Percentiles rank a stretch among this genome's conserved stretches.
Evolutionary conservation across 108 stramenopile species (phyloP).

Genomic region (Seminavis robusta): DNA sequence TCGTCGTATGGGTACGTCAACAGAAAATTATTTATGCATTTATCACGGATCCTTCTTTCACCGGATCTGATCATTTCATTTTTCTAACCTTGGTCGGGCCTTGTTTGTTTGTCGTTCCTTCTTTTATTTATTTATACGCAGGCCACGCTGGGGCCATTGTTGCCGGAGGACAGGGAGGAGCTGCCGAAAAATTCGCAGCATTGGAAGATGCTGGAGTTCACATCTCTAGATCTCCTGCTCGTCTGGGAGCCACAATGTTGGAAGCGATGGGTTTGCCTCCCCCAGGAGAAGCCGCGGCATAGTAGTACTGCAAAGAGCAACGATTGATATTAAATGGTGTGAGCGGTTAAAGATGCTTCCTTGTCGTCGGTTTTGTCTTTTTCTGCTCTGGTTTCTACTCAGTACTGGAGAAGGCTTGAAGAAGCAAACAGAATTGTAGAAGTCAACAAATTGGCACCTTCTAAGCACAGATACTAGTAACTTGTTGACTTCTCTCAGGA

Average conservation of each 20-base stretch:
- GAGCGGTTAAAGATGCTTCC: too few relatives aligned
- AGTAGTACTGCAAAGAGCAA: too few relatives aligned
- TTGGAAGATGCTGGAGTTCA: constrained; percentile 92
- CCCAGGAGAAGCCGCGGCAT: too few relatives aligned
- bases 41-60: background rate
- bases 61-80: background rate
- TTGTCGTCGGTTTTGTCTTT: too few relatives aligned
- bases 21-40: too few relatives aligned
- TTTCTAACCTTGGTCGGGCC: background rate
- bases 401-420: too few relatives aligned
- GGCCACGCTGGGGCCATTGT: constrained; percentile 99
- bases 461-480: too few relatives aligned
- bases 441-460: too few relatives aligned
- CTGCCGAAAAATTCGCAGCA: constrained; percentile 93
- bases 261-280: constrained; percentile 80
- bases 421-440: too few relatives aligned
- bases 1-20: constrained; percentile 99
- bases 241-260: constrained; percentile 95
- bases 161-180: constrained; percentile 96
- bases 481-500: too few relatives aligned
- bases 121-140: constrained; percentile 4
- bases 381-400: too few relatives aligned
- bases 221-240: constrained; percentile 91
- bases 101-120: background rate
- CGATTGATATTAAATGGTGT: too few relatives aligned